Evolutionary conservation across 2,329 filamentous ascomycete genomes (phyloP), one percentile per base, ranked within the genome.

Genomic region (Diaporthe sp.): DNA sequence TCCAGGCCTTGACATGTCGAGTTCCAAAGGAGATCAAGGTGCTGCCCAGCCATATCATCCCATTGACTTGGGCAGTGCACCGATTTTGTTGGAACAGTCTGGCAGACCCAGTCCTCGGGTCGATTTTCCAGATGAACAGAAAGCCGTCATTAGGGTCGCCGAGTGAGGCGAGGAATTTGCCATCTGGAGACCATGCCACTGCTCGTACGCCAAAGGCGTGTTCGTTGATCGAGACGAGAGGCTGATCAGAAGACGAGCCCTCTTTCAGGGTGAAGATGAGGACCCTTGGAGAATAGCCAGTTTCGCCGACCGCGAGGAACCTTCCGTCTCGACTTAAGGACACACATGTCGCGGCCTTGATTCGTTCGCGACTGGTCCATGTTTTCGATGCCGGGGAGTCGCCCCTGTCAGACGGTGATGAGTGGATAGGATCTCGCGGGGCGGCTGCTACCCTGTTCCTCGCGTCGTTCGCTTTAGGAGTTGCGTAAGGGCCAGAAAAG

Each of bases 141-240:
- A 97, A 98, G 1, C 96, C 96, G 83, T 99, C 97, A 81, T 98
- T 98, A 72, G 94, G 90, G 25, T 93, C 91, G 38, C 97, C 97
- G 17, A 99, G 88, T 28, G 95, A 97, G 3, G 97, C 97, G 45
- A 99, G 89, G 82, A 93, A 97, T 77, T 90, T 93, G 17, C 94
- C 95, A 82, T 98, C 95, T 0, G 93, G 89, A 76, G 96, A 98
- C 89, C 97, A 99, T 2, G 95, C 93, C 45, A 99, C 91, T 47
- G 94, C 94, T 74, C 92, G 93, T 42, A 99, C 95, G 9, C 97
- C 97, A 82, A 95, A 97, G 0, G 92, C 93, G 83, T 99, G 97
- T 81, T 99, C 97, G 72, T 91, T 94, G 73, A 99, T 90, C 47
- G 94, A 95, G 3, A 95, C 94, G 9, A 98, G 87, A 3, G 97